Percentiles rank a stretch among this genome's conserved stretches.
phyloP scores from a whole-genome alignment of 1,139 yeast genomes.

The Magnusiomyces suaveolens region DNA sequence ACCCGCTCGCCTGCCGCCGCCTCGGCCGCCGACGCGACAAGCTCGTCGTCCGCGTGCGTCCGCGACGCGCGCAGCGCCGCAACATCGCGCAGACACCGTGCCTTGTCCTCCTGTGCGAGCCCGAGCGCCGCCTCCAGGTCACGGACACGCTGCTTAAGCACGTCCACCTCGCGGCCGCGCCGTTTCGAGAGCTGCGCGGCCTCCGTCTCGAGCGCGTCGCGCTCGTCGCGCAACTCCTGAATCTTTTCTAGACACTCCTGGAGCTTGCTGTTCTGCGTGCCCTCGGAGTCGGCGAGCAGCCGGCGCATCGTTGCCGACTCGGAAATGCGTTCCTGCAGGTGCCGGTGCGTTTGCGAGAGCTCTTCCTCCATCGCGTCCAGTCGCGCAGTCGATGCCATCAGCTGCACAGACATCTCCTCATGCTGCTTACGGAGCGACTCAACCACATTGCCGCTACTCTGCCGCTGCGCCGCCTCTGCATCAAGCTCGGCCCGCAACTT shows the following conservation, averaged over 20 bases:
- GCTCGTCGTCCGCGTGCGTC: constrained; percentile 24
- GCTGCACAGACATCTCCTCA: constrained; percentile 63
- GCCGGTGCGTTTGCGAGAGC: constrained; percentile 57
- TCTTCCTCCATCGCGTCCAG: constrained; percentile 73
- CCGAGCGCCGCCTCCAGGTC: constrained; percentile 27
- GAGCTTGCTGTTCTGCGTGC: constrained; percentile 42
- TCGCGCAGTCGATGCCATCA: constrained; percentile 52
- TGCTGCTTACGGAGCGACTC: constrained; percentile 59
- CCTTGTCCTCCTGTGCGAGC: constrained; percentile 25
- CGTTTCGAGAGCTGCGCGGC: constrained; percentile 41
- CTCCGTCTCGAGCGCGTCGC: constrained; percentile 48
- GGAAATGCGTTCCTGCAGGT: constrained; percentile 68
- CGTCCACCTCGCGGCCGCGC: constrained; percentile 42
- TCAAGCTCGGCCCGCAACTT: constrained; percentile 43
- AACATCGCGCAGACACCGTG: constrained; percentile 20
- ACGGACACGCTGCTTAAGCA: constrained; percentile 25
- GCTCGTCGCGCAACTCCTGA: constrained; percentile 45
- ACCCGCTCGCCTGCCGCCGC: constrained; percentile 22
- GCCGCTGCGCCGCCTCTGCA: constrained; percentile 20
- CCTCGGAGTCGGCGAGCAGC: constrained; percentile 58
- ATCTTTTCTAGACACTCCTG: constrained; percentile 40
- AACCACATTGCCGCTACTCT: constrained; percentile 21
- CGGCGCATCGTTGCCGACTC: constrained; percentile 69
- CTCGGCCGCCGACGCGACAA: constrained; percentile 24
- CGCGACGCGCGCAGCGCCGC: constrained; percentile 21